phyloP scores from a whole-genome alignment of 495 filamentous ascomycete species.

The Bacidia gigantensis region DNA sequence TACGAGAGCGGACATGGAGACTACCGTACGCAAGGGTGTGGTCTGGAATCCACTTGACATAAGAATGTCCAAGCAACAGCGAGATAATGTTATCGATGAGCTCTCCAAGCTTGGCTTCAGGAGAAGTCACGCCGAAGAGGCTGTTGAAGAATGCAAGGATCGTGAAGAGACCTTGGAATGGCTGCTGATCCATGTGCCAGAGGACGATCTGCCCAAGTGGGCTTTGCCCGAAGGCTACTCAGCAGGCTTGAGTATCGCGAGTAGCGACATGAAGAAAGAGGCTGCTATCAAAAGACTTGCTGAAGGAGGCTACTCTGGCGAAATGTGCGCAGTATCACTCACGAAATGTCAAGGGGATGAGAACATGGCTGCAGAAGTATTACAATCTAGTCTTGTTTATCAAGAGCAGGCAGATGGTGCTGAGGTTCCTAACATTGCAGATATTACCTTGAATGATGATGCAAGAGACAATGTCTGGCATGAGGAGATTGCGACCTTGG shows the following conservation, averaged over 20 bases:
- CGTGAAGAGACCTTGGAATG: conserved; percentile 85
- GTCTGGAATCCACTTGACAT: conserved; percentile 76
- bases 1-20: conserved; percentile 63
- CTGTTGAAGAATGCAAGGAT: conserved; percentile 73
- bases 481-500: conserved; percentile 67
- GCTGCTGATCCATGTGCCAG: conserved; percentile 90
- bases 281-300: conserved; percentile 69
- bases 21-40: conserved; percentile 56
- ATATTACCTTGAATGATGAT: conserved; percentile 15
- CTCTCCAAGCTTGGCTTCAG: conserved; percentile 68
- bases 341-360: conserved; percentile 59
- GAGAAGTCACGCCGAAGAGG: conserved; percentile 77
- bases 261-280: conserved; percentile 64
- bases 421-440: not conserved
- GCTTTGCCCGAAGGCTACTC: conserved; percentile 80
- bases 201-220: conserved; percentile 86
- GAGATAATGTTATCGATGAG: conserved; percentile 53
- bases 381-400: conserved; percentile 54
- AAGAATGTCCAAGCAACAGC: conserved; percentile 42
- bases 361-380: conserved; percentile 56
- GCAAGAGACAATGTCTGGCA: conserved; percentile 46
- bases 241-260: conserved; percentile 72
- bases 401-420: not conserved
- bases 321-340: conserved; percentile 64
- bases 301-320: conserved; percentile 66